Percentiles rank a stretch among this genome's conserved stretches.
Conservation (phyloP, 768 basidiomycete genomes). For the Strobilomyces confusus region DNA sequence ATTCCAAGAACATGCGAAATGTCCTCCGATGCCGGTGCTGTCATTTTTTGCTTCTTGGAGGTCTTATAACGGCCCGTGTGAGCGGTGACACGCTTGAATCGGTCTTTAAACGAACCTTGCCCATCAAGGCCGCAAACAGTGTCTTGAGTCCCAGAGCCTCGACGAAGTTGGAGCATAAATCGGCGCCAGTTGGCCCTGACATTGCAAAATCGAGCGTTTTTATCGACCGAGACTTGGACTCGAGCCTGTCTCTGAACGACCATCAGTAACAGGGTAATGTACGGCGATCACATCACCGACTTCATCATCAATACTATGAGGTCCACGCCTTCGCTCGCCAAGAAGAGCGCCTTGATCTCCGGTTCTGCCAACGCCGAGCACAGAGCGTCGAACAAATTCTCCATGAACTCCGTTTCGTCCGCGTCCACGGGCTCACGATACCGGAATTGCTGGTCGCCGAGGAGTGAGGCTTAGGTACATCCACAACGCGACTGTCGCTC, state of each 20-base stretch:
- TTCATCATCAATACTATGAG: slow-evolving; percentile 99
- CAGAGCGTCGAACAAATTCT: slow-evolving; percentile 87
- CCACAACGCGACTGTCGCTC: slow-evolving; percentile 29
- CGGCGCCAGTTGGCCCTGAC: slow-evolving; percentile 67
- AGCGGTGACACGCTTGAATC: slow-evolving; percentile 2
- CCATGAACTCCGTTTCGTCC: slow-evolving; percentile 97
- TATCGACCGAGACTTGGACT: slow-evolving; percentile 78
- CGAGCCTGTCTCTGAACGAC: slow-evolving; percentile 65
- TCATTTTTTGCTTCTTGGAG: slow-evolving; percentile 62
- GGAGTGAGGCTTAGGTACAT: slow-evolving; percentile 10
- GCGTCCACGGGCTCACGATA: slow-evolving; percentile 77
- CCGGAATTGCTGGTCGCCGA: slow-evolving; percentile 68
- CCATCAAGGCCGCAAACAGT: slow-evolving; percentile 89
- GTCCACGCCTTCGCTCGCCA: slow-evolving; percentile 91
- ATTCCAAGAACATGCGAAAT: slow-evolving; percentile 85
- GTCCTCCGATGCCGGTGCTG: slow-evolving; percentile 68
- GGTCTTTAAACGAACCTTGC: slow-evolving; percentile 61
- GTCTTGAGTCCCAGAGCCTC: slow-evolving; percentile 86
- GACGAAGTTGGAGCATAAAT: slow-evolving; percentile 79
- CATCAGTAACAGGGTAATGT: slow-evolving; percentile 1
- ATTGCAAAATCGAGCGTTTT: slow-evolving; percentile 91
- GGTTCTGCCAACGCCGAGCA: slow-evolving; percentile 83
- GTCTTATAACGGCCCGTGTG: slow-evolving; percentile 28
- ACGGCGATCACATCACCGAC: slow-evolving; percentile 40
- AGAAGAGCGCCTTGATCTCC: slow-evolving; percentile 73